Evolutionary conservation across 129 eudicot species (phyloP), one percentile per base, ranked within the genome.

Genomic region (Tagetes patula): DNA sequence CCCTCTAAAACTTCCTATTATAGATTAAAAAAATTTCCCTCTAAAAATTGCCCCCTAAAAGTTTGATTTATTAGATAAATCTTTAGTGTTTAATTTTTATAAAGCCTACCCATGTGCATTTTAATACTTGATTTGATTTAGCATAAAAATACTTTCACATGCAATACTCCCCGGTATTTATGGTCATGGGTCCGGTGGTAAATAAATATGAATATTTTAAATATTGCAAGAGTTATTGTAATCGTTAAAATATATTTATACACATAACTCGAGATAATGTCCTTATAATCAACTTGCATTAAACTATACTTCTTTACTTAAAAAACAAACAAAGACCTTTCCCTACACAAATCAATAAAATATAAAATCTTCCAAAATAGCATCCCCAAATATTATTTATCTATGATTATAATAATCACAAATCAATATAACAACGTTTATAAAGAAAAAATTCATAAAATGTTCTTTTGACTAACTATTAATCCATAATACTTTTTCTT

Each of bases 141-240:
- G 62, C 37, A 55, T 55, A 55, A 55, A 55, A 55, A 55, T 55
- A 30, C 36, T 31, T 64, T 64, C 69, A 38, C 69, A 64, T 37
- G 69, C 49, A 5, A 5, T 63, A 39, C 47, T 63, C 38, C 38
- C 68, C 8, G 30, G 47, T 5, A 32, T 63, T 55, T 55, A 55
- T 30, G 62, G 38, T 14, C 30, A 39, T 64, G 49, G 41, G 47
- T 64, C 69, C 11, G 32, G 11, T 39, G 69, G 31, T 39, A 40
- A 36, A 64, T n/a, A n/a, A 39, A 55, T 6, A 30, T 30, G 3
- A 20, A 20, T 0, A 39, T 38, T 63, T 37, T 6, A 6, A 8
- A 12, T 1, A 1, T 4, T 4, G 31, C 31, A 13, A 50, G 43
- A 33, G 27, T 64, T 14, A 37, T 64, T 40, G 14, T 39, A 30